Evolutionary conservation across 1,284 basidiomycete genomes (phyloP).

Genomic region (Peniophora sp.): DNA sequence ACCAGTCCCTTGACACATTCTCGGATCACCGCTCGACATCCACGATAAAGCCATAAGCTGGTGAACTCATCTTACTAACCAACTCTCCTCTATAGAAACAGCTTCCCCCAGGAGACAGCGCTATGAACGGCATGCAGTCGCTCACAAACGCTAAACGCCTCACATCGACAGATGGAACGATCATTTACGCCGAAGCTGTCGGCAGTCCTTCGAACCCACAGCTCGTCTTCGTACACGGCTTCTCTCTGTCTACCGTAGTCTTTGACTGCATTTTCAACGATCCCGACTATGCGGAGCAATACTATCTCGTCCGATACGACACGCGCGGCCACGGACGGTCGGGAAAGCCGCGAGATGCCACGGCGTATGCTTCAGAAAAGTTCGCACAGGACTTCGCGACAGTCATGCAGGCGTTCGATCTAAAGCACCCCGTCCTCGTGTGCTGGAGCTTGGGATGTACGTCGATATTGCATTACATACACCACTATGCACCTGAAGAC

Average conservation of each 20-base stretch:
- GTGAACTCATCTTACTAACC: too few species aligned
- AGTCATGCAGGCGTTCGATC: slow-evolving; percentile 16
- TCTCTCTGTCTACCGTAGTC: slow-evolving; percentile 20
- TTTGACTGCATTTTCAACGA: slow-evolving; percentile 28
- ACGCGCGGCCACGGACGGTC: slow-evolving; percentile 23
- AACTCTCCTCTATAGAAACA: too few species aligned
- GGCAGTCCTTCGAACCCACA: slow-evolving; percentile 27
- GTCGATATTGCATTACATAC: background rate
- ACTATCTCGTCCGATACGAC: slow-evolving; percentile 28
- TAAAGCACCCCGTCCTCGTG: slow-evolving; percentile 15
- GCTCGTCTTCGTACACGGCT: slow-evolving; percentile 32
- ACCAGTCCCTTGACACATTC: too few species aligned
- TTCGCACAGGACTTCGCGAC: slow-evolving; percentile 20
- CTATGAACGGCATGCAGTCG: too few species aligned
- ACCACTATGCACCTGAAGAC: too few species aligned
- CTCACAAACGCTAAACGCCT: slow-evolving; percentile 11
- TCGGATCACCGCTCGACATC: too few species aligned
- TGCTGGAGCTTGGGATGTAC: slow-evolving; percentile 14
- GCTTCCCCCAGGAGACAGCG: too few species aligned
- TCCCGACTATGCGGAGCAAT: slow-evolving; percentile 16
- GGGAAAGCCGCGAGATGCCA: slow-evolving; percentile 12
- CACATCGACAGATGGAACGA: slow-evolving; percentile 14
- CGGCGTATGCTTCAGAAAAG: slow-evolving; percentile 13
- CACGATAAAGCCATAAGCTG: too few species aligned
- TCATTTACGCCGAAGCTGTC: slow-evolving; percentile 25